Percentiles rank a stretch among this genome's conserved stretches.
Conservation (phyloP, 805 yeast genomes). For the Candida cerambycidarum region DNA sequence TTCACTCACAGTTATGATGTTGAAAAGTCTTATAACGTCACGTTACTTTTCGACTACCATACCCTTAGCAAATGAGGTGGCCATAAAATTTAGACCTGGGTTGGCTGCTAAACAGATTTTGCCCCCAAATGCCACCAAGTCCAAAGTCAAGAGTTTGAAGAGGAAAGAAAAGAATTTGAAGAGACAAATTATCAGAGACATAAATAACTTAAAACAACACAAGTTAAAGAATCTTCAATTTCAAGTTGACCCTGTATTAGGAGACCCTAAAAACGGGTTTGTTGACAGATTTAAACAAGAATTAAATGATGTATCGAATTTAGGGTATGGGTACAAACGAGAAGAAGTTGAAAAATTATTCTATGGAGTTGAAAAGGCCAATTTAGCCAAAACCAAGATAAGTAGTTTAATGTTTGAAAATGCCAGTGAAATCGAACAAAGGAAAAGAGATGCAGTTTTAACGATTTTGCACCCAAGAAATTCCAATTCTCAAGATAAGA, state of each 20-base stretch:
- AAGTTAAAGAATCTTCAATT: slow-evolving; percentile 30
- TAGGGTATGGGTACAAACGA: slow-evolving; percentile 58
- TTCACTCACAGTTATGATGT: slow-evolving; percentile 6
- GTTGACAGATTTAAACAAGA: slow-evolving; percentile 65
- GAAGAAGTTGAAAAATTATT: slow-evolving; percentile 73
- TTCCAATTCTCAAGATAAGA: slow-evolving; percentile 56
- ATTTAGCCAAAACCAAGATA: slow-evolving; percentile 35
- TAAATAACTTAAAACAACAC: slow-evolving; percentile 42
- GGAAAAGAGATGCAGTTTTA: slow-evolving; percentile 63
- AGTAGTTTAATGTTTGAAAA: slow-evolving; percentile 31
- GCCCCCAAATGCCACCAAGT: slow-evolving; percentile 30
- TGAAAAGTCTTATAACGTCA: neutral
- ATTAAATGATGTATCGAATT: slow-evolving; percentile 54
- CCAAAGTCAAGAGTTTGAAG: slow-evolving; percentile 34
- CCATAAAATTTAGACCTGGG: slow-evolving; percentile 16
- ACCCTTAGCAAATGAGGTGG: neutral
- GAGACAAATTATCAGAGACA: slow-evolving; percentile 40
- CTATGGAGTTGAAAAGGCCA: slow-evolving; percentile 73
- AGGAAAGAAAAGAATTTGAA: slow-evolving; percentile 41
- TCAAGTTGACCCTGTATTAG: slow-evolving; percentile 80
- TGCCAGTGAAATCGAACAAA: slow-evolving; percentile 39
- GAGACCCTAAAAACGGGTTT: slow-evolving; percentile 65
- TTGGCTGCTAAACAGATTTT: slow-evolving; percentile 40
- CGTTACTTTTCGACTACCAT: neutral
- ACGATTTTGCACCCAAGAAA: slow-evolving; percentile 77